Conservation (phyloP, 257 asterid species). For the Cordia subcordata region DNA sequence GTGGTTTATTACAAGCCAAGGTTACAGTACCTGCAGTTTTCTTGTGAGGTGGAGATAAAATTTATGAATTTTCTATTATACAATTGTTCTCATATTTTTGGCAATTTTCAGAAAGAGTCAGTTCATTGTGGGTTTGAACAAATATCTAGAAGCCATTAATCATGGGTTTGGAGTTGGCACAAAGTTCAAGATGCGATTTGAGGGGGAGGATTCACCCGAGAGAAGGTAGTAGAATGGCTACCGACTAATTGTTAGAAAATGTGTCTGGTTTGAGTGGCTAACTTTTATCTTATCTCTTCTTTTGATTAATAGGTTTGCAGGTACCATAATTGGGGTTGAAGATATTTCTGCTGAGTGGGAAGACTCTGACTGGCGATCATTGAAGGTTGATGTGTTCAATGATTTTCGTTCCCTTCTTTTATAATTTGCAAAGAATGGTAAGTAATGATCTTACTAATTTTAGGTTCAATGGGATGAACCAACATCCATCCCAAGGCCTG, state of each 20-base stretch:
- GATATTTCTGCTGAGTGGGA: constrained; percentile 60
- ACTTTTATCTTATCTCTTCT: not conserved
- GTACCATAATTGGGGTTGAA: constrained; percentile 69
- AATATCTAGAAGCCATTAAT: constrained; percentile 57
- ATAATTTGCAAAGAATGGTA: constrained; percentile 1
- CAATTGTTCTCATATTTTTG: not conserved
- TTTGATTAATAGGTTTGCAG: constrained; percentile 52
- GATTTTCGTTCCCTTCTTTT: constrained; percentile 1
- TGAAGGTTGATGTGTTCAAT: constrained; percentile 43
- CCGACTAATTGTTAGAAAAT: constrained; percentile 4
- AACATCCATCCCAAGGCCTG: constrained; percentile 55
- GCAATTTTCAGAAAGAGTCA: constrained; percentile 54
- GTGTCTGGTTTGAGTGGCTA: constrained; percentile 1
- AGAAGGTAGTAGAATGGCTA: constrained; percentile 43
- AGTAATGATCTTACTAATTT: not conserved
- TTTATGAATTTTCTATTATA: not conserved
- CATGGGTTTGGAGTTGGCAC: constrained; percentile 63
- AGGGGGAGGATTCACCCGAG: constrained; percentile 80
- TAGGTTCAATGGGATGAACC: constrained; percentile 93
- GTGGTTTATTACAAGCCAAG: constrained; percentile 85
- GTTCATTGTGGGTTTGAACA: constrained; percentile 71
- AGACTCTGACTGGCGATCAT: constrained; percentile 63
- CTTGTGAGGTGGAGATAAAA: not conserved
- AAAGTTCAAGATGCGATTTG: constrained; percentile 78
- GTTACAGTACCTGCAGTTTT: constrained; percentile 15